A percentile compares a stretch with the other conserved stretches of the same genome.
These are phyloP conservation scores for Lasiosphaeria miniovina DNA, from an alignment of 495 filamentous ascomycete species.

Conservation along the genomic window DNA sequence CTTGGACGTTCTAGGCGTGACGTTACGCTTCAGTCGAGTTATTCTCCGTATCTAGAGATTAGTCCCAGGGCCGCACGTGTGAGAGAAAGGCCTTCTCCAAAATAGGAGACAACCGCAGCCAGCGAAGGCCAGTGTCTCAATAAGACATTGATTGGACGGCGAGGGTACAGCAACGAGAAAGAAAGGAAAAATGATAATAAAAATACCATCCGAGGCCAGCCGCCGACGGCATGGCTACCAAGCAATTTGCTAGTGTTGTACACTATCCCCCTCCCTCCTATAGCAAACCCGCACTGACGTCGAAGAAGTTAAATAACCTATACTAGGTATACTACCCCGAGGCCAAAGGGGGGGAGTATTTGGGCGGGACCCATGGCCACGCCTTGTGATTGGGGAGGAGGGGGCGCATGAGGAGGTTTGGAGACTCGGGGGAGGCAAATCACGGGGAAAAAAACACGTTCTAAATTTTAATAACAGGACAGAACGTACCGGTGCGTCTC, in stretches of 20 bases:
- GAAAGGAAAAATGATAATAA: too few species aligned
- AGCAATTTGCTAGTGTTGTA: too few species aligned
- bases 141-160: too few species aligned
- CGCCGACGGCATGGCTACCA: too few species aligned
- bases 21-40: not conserved
- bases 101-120: not conserved
- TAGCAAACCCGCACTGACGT: too few species aligned
- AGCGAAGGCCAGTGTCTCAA: too few species aligned
- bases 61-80: not conserved
- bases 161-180: too few species aligned
- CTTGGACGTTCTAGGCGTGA: not conserved
- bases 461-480: not conserved
- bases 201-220: too few species aligned
- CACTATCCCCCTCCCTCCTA: too few species aligned
- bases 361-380: not conserved
- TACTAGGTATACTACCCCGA: not conserved
- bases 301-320: too few species aligned
- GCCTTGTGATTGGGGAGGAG: not conserved
- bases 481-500: not conserved
- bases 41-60: too few species aligned
- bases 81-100: not conserved
- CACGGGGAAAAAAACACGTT: not conserved
- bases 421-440: not conserved
- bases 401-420: not conserved
- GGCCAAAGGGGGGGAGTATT: not conserved